Conservation (phyloP, 2,329 filamentous ascomycete genomes). For the Fusarium metavorans region DNA sequence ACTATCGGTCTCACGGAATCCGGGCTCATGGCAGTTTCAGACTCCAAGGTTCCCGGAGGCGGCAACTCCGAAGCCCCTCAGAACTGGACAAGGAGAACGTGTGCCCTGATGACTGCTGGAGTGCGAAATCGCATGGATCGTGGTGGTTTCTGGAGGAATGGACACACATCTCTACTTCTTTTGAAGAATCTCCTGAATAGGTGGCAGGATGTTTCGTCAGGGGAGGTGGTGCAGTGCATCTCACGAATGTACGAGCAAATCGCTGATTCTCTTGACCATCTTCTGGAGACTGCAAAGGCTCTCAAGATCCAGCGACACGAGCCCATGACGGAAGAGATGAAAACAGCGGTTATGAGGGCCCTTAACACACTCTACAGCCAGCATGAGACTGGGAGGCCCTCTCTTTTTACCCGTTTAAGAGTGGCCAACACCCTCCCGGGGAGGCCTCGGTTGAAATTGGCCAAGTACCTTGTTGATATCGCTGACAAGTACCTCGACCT, state of each 20-base stretch:
- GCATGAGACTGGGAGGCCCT: not conserved
- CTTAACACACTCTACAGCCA: not conserved
- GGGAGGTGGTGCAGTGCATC: not conserved
- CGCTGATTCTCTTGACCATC: not conserved
- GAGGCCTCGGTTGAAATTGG: not conserved
- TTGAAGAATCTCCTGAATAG: not conserved
- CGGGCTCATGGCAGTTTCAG: not conserved
- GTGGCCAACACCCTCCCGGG: not conserved
- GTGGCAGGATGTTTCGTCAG: not conserved
- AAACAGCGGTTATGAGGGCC: not conserved
- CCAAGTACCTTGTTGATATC: not conserved
- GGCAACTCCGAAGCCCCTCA: not conserved
- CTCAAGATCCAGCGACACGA: not conserved
- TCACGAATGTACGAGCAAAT: not conserved
- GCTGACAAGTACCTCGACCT: not conserved
- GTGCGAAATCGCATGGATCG: not conserved
- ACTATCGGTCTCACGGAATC: not conserved
- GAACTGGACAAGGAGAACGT: not conserved
- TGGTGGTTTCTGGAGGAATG: not conserved
- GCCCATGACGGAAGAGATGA: not conserved
- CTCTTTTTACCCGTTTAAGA: not conserved
- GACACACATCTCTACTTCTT: not conserved
- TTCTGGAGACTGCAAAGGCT: not conserved
- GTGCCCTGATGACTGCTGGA: not conserved
- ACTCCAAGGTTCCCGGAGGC: not conserved